Conservation (phyloP, 2,329 filamentous ascomycete species). For the Colletotrichum sp. region DNA sequence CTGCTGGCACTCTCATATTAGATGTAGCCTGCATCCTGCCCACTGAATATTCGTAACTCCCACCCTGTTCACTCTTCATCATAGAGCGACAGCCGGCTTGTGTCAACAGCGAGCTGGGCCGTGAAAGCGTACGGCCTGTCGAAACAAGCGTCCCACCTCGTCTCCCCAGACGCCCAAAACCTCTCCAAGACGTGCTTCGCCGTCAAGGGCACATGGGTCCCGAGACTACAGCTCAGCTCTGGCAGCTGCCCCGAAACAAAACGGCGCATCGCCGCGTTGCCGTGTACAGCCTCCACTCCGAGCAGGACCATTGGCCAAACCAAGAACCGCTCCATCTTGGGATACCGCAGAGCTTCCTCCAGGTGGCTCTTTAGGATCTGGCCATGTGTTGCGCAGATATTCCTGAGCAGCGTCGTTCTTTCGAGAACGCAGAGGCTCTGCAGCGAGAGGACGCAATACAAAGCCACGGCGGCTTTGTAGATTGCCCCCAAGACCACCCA, state of each 20-base stretch:
- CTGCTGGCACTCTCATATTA: background rate
- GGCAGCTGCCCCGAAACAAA: background rate
- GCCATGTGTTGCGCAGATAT: background rate
- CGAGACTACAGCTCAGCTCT: background rate
- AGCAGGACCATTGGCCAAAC: constrained; percentile 1
- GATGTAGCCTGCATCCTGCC: background rate
- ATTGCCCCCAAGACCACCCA: constrained; percentile 30
- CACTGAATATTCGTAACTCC: background rate
- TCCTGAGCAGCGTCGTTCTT: background rate
- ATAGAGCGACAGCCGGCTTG: background rate
- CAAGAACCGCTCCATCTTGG: background rate
- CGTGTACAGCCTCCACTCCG: background rate
- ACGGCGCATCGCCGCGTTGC: background rate
- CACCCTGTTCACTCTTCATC: background rate
- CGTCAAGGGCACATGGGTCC: background rate
- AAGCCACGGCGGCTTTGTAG: constrained; percentile 31
- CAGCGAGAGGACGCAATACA: constrained; percentile 42
- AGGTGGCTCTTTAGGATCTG: background rate
- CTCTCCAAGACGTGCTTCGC: background rate
- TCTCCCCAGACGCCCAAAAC: background rate
- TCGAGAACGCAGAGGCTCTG: constrained; percentile 35
- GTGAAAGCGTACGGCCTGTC: constrained; percentile 10
- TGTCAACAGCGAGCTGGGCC: constrained; percentile 24
- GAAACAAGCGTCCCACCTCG: constrained; percentile 5
- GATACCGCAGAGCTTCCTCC: background rate